These are phyloP conservation scores for Stropharia rugosoannulata DNA, from an alignment of 768 basidiomycete species.

Conservation along the genomic window DNA sequence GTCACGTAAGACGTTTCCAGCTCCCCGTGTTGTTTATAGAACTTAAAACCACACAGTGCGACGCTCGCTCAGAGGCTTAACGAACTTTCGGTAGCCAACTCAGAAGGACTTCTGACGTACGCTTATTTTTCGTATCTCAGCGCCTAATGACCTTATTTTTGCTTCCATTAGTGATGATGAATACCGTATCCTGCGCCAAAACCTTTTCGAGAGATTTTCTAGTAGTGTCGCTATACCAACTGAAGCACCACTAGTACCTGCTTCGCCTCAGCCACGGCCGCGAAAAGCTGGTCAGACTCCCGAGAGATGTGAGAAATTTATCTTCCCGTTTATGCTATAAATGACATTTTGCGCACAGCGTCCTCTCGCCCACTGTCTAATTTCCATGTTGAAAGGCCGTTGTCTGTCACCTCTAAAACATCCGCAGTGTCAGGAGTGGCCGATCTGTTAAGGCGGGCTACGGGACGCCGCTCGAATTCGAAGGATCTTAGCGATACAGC, in stretches of 20 bases:
- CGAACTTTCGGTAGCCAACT: conserved; percentile 77
- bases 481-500: conserved; percentile 50
- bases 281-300: conserved; percentile 23
- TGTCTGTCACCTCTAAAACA: conserved; percentile 51
- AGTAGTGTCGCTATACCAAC: conserved; percentile 55
- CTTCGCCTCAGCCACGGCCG: conserved; percentile 34
- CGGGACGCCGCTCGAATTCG: conserved; percentile 34
- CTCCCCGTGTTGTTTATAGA: neutral
- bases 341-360: conserved; percentile 18
- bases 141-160: conserved; percentile 1
- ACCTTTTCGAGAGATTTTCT: conserved; percentile 78
- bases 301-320: conserved; percentile 32
- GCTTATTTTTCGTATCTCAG: conserved; percentile 18
- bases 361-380: conserved; percentile 36
- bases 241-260: conserved; percentile 63
- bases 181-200: conserved; percentile 81
- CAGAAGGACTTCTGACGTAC: conserved; percentile 76
- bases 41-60: conserved; percentile 39
- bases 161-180: conserved; percentile 67
- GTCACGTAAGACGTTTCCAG: conserved; percentile 45
- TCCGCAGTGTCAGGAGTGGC: conserved; percentile 53
- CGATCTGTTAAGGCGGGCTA: conserved; percentile 51
- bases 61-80: conserved; percentile 80
- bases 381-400: conserved; percentile 43
- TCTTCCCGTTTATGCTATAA: neutral